Base-by-base conservation (phyloP, 148 eudicot species). In the Rhododendron williamsianum region DNA sequence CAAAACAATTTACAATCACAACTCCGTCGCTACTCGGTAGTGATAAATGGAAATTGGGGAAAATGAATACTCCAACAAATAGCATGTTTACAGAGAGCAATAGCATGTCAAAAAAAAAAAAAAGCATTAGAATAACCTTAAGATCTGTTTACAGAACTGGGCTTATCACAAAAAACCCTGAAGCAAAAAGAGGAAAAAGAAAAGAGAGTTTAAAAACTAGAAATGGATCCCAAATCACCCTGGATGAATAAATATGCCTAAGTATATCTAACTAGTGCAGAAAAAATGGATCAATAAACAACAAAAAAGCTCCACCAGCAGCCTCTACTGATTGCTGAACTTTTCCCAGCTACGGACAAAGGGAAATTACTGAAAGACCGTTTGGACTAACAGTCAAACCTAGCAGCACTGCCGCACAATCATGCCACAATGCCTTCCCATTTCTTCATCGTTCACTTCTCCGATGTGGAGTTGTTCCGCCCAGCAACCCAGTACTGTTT, bases 401-500 rank as follows among this genome's bases (percentile, higher is more conserved):
- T 45, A 16, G 6, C n/a, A 52, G 65, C 63, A 30, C 16, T 51
- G 41, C 82, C 15, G 2, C 65, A 3, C 41, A 52, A 80, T 80
- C 82, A 80, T 80, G 82, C 82, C 82, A 78, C 49, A 49, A 79
- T 52, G 23, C 54, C 65, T 19, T 58, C 43, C 13, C 43, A 30
- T 5, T 78, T 30, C 41, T 80, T 51, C 82, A 9, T 21, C 11
- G 18, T 19, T 80, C 43, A 80, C 65, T 52, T 12, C 12, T 15
- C 36, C 0, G 65, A 80, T 5, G 89, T 86, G 58, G 89, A 85
- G 78, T 90, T 90, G 81, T n/a, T 78, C 35, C 48, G 91, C 78
- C 84, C 90, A 72, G 91, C 89, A 76, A 91, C 92, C 91, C 91
- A 89, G 58, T 89, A 89, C 48, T 84, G 87, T 63, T 91, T 91